These are phyloP conservation scores for Aulographum hederae DNA, from an alignment of 2,329 filamentous ascomycete genomes.

Conservation along the genomic window DNA sequence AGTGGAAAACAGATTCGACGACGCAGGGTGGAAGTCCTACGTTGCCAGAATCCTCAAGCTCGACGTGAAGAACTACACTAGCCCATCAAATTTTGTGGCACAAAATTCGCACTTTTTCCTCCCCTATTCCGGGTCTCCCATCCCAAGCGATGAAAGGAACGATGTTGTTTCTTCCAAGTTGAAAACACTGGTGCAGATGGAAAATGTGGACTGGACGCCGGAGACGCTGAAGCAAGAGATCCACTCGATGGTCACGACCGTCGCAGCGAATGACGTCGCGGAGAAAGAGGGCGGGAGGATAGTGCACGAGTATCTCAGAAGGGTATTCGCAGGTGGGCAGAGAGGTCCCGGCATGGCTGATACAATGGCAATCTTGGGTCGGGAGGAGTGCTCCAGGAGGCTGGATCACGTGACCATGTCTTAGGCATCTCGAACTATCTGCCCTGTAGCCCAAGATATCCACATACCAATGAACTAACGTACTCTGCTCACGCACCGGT, in stretches of 20 bases:
- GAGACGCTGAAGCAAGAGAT: neutral
- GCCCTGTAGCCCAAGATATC: too few relatives aligned
- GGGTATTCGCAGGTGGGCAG: neutral
- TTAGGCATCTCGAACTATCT: too few relatives aligned
- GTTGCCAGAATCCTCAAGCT: constrained; percentile 31
- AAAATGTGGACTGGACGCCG: too few relatives aligned
- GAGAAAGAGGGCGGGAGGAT: too few relatives aligned
- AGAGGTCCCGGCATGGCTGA: neutral
- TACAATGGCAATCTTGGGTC: neutral
- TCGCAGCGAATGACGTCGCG: too few relatives aligned
- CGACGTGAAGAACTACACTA: constrained; percentile 40
- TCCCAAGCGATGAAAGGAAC: too few relatives aligned
- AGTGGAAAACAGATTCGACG: constrained; percentile 9
- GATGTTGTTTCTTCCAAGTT: too few relatives aligned
- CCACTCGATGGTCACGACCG: neutral
- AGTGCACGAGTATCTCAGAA: neutral
- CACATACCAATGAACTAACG: too few relatives aligned
- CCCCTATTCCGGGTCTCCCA: constrained; percentile 9
- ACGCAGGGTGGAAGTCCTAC: constrained; percentile 19
- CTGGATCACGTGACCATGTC: too few relatives aligned
- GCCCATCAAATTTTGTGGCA: constrained; percentile 33
- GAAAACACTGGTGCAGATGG: too few relatives aligned
- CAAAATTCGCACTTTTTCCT: constrained; percentile 41
- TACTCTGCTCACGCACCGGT: too few relatives aligned
- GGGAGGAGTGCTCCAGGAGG: too few relatives aligned